phyloP scores from a whole-genome alignment of 177 flowering plant genomes.

The Tripterygium wilfordii region DNA sequence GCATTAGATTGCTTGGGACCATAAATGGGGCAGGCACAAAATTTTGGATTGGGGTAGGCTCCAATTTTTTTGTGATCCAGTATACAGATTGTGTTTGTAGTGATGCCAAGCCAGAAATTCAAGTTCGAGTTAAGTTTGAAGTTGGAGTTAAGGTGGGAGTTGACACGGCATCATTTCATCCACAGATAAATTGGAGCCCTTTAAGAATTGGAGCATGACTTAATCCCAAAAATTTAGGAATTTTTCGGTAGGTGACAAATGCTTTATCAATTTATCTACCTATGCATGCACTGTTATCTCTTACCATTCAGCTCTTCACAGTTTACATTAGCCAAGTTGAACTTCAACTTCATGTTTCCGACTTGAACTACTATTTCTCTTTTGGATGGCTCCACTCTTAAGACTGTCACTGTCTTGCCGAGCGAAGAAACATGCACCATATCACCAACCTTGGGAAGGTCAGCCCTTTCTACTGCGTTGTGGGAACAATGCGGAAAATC shows the following conservation, averaged over 20 bases:
- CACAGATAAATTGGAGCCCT: too few species aligned
- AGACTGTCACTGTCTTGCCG: conserved; percentile 47
- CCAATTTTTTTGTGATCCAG: too few species aligned
- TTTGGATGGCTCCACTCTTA: conserved; percentile 57
- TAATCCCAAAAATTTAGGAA: too few species aligned
- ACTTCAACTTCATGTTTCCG: conserved; percentile 63
- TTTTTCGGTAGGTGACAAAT: not conserved
- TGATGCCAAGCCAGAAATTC: too few species aligned
- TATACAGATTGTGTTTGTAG: too few species aligned
- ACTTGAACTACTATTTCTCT: conserved; percentile 65
- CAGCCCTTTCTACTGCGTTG: conserved; percentile 44
- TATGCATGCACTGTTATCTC: not conserved
- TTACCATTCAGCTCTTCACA: conserved; percentile 16
- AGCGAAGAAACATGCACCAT: conserved; percentile 53
- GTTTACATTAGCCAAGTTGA: conserved; percentile 49
- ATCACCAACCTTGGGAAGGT: conserved; percentile 65
- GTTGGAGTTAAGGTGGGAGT: too few species aligned
- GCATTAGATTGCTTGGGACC: too few species aligned
- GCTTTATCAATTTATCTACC: not conserved
- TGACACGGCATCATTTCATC: too few species aligned
- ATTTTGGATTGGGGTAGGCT: too few species aligned
- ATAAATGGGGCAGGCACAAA: too few species aligned
- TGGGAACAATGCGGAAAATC: not conserved
- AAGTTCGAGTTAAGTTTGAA: too few species aligned
- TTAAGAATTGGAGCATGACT: too few species aligned